phyloP scores from a whole-genome alignment of 2,329 filamentous ascomycete species.

The Mycocentrospora acerina region DNA sequence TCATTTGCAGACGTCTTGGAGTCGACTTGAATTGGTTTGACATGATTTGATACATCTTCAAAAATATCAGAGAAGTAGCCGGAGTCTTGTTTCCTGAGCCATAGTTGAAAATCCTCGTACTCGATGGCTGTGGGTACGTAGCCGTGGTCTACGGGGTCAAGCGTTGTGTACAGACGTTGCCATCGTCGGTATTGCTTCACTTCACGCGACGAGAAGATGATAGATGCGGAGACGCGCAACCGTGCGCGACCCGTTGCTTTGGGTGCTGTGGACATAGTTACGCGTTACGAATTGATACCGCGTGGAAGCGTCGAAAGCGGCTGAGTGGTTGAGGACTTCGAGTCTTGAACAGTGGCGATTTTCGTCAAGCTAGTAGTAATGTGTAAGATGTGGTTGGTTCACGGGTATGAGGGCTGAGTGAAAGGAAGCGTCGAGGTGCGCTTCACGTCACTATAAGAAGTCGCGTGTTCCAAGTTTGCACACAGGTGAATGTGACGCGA shows the following conservation, averaged over 20 bases:
- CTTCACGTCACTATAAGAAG: too few relatives aligned
- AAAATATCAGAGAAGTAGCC: conserved; percentile 35
- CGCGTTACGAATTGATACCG: too few relatives aligned
- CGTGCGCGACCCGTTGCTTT: conserved; percentile 1
- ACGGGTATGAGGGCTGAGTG: too few relatives aligned
- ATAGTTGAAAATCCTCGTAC: conserved; percentile 33
- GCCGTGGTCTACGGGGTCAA: conserved; percentile 19
- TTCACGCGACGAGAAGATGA: conserved; percentile 26
- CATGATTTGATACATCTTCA: conserved; percentile 24
- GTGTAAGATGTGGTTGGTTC: too few relatives aligned
- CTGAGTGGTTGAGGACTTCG: too few relatives aligned
- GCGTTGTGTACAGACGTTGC: conserved; percentile 24
- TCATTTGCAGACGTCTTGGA: conserved; percentile 3
- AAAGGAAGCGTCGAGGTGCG: too few relatives aligned
- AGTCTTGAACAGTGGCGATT: too few relatives aligned
- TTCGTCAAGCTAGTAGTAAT: too few relatives aligned
- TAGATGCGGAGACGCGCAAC: conserved; percentile 21
- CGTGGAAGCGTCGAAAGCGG: too few relatives aligned
- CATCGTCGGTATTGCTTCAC: conserved; percentile 32
- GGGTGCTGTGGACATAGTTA: too few relatives aligned
- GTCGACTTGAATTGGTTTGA: conserved; percentile 5
- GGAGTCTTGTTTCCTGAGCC: conserved; percentile 32
- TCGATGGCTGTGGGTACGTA: conserved; percentile 27
- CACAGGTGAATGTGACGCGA: too few relatives aligned
- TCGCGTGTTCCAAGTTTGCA: too few relatives aligned